Evolutionary conservation across 768 basidiomycete species (phyloP), one percentile per base, ranked within the genome.

Genomic region (Pisolithus albus): DNA sequence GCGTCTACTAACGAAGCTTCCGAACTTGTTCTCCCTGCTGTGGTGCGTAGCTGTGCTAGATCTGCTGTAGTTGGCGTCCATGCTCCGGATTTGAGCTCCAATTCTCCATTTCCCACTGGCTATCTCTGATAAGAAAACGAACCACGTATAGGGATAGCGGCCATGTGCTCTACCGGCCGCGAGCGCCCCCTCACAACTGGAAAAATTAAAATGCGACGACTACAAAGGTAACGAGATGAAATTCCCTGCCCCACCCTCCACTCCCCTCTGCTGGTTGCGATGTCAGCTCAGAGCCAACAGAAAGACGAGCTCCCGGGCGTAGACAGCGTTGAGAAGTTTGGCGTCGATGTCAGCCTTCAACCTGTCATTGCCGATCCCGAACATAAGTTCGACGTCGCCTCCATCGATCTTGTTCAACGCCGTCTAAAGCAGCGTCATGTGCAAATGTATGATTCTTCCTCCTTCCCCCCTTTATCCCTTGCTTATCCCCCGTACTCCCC

Each of bases 361-460:
- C 43, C 55, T 39, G 38, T 45, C 39, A 41, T 57, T 34, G 47
- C 60, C n/a, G 60, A 55, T 41, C 56, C 59, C 52, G 64, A 56
- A 23, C 69, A 67, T 64, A 70, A 74, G 41, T 78, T 85, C 53
- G 79, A 83, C 56, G 74, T 70, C n/a, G 74, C 77, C 50, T 83
- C 85, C 61, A 70, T 83, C 46, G 87, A 88, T 60, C 75, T 73
- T 28, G 84, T 89, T 5, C 86, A 88, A 59, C 78, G 86, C 26
- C 77, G 78, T 36, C 75, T 88, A 36, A 81, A 86, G 67, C 84
- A 87, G 66, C 80, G 86, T 28, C 86, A 88, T 79, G 81, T 86
- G 13, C 86, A 88, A 63, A 88, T 88, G 86, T 82, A 60, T 49
- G 78, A 68, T 51, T 34, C 19, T 15, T 45, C 21, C 43, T 40